phyloP scores from a whole-genome alignment of 169 alveolate species.

The Plasmodium cynomolgi region DNA sequence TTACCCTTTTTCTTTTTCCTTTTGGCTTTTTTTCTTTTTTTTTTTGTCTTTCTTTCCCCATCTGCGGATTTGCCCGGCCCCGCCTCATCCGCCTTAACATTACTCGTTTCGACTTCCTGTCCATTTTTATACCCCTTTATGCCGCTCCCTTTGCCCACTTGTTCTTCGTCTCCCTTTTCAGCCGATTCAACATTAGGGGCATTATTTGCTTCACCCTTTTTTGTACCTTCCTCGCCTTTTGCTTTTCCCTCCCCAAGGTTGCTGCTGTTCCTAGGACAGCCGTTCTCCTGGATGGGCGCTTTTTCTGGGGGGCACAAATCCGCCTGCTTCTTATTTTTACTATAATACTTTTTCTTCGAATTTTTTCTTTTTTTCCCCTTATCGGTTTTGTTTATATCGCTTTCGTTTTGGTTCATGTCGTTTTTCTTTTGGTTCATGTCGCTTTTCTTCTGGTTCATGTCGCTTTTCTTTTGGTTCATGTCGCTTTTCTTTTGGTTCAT shows the following conservation, averaged over 20 bases:
- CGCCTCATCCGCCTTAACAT: neutral
- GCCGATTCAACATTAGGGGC: neutral
- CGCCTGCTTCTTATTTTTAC: neutral
- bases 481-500: neutral
- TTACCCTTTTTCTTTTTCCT: neutral
- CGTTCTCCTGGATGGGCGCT: neutral
- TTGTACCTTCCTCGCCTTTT: neutral
- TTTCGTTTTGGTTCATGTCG: neutral
- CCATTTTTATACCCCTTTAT: neutral
- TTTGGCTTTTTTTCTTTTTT: neutral
- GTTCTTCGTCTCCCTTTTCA: neutral
- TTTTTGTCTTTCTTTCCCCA: neutral
- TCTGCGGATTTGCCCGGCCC: neutral
- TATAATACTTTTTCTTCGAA: neutral
- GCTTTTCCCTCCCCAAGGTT: neutral
- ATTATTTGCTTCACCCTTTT: neutral
- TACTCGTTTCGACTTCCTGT: neutral
- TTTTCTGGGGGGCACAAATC: neutral
- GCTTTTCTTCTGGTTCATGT: neutral
- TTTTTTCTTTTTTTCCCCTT: neutral
- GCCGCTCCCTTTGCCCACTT: neutral
- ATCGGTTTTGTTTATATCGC: neutral
- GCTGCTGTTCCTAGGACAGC: neutral
- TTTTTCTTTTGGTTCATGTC: neutral
- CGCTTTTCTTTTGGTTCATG: neutral